phyloP scores from a whole-genome alignment of 2,329 filamentous ascomycete species.

The Dothistroma septosporum region DNA sequence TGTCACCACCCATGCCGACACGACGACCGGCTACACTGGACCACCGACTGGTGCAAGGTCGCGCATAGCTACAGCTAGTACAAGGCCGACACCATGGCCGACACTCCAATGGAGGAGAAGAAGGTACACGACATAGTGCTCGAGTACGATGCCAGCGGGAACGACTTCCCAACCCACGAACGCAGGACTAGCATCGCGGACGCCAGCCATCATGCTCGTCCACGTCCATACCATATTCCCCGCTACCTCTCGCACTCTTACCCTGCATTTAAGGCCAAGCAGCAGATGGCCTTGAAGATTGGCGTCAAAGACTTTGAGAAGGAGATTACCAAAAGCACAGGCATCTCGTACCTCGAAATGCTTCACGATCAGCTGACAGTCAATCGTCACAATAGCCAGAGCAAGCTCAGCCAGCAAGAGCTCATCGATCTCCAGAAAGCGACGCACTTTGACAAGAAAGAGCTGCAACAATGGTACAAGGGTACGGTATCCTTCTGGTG shows the following conservation, averaged over 20 bases:
- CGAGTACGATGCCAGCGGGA: constrained; percentile 9
- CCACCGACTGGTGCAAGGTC: not conserved
- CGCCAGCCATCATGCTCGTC: constrained; percentile 33
- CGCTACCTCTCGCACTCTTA: constrained; percentile 31
- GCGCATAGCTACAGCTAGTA: not conserved
- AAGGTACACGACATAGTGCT: constrained; percentile 28
- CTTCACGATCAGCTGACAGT: constrained; percentile 31
- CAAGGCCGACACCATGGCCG: constrained; percentile 20
- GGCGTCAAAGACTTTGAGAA: constrained; percentile 32
- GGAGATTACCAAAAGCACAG: constrained; percentile 30
- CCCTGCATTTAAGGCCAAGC: constrained; percentile 31
- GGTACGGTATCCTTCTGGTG: constrained; percentile 53
- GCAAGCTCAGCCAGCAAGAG: constrained; percentile 95
- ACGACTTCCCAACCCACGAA: constrained; percentile 5
- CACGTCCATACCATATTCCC: constrained; percentile 33
- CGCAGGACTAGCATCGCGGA: constrained; percentile 20
- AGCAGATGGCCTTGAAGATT: constrained; percentile 32
- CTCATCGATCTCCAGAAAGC: constrained; percentile 92
- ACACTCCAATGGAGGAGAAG: constrained; percentile 18
- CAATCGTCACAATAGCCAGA: constrained; percentile 64
- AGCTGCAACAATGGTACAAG: constrained; percentile 99
- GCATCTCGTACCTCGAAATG: constrained; percentile 28
- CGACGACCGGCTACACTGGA: not conserved
- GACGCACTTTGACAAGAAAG: constrained; percentile 99
- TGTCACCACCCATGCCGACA: not conserved